phyloP scores from a whole-genome alignment of 805 yeast species.

The Yarrowia divulgata region DNA sequence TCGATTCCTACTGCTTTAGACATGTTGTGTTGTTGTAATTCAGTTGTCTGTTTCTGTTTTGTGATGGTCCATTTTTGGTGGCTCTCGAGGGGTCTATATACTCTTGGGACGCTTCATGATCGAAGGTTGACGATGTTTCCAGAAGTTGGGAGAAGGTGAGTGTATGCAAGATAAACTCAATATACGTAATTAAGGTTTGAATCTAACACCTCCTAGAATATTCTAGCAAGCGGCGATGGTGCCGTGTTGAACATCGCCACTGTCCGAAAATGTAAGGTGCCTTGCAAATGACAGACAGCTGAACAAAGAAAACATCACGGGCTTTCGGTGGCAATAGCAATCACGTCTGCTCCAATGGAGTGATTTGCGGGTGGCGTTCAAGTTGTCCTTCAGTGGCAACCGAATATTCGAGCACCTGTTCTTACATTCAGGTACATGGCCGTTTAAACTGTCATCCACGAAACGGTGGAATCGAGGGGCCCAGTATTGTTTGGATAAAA shows the following conservation, averaged over 20 bases:
- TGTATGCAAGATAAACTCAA: constrained; percentile 36
- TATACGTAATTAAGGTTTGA: neutral
- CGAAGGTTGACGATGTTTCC: constrained; percentile 22
- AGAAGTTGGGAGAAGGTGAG: constrained; percentile 12
- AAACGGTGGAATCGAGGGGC: too few species aligned
- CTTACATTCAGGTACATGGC: too few species aligned
- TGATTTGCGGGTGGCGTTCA: too few species aligned
- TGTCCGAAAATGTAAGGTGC: too few species aligned
- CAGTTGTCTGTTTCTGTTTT: neutral
- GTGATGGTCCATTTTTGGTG: constrained; percentile 9
- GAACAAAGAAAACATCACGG: neutral
- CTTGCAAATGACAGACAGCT: neutral
- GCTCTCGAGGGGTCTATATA: constrained; percentile 3
- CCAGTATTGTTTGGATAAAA: too few species aligned
- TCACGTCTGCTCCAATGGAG: neutral
- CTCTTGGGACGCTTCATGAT: neutral
- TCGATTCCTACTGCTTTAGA: constrained; percentile 73
- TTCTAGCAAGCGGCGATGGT: neutral
- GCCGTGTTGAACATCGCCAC: neutral
- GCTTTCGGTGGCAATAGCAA: neutral
- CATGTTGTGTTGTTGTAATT: constrained; percentile 46
- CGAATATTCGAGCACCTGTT: too few species aligned
- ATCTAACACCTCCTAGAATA: neutral
- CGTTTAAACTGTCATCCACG: too few species aligned
- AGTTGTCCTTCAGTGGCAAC: too few species aligned